Base-by-base conservation (phyloP, 306 rosid species). In the Inga leiocalycina region DNA sequence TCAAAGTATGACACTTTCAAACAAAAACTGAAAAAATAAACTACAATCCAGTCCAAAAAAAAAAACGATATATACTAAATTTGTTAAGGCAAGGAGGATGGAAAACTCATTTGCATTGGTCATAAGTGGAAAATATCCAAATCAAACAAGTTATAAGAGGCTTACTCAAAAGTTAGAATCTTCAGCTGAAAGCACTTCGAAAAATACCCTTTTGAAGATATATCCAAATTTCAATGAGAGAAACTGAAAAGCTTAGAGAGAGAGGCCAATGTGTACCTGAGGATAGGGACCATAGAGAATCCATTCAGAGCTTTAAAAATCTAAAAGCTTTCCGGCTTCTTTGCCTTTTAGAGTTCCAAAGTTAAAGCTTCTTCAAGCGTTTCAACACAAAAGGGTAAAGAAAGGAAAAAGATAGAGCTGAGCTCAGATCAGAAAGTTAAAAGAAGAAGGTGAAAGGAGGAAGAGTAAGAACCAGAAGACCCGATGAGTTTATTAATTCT, bases 241-340 rank as follows among this genome's bases (percentile, higher is more conserved):
- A 84, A 67, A 81, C 80, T 79, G 80, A 45, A 77, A 74, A 44
- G 64, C 41, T 39, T 72, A 62, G 17, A 82, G 80, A 84, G 77
- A 77, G 93, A 83, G 79, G 88, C 46, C 83, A 90, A 78, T 84
- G 91, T 89, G 13, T 71, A 86, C 91, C 94, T 82, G 48, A 54
- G 85, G 87, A 88, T 77, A 87, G 86, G 86, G 88, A 89, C 90
- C 86, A 45, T 80, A 87, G 78, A 87, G 91, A 83, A 93, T 87
- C 81, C 89, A 91, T 88, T 76, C 91, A 75, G 85, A 80, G 83
- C 85, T 84, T 85, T 74, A 85, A 85, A 89, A 89, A 88, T 80
- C 82, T 56, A 85, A 81, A 79, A 41, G 77, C 82, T 87, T 90
- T 93, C 79, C 88, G 78, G 88, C 77, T 77, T 76, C 20, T 52